Base-by-base conservation (phyloP, 495 filamentous ascomycete genomes). In the Cercophora sp. region DNA sequence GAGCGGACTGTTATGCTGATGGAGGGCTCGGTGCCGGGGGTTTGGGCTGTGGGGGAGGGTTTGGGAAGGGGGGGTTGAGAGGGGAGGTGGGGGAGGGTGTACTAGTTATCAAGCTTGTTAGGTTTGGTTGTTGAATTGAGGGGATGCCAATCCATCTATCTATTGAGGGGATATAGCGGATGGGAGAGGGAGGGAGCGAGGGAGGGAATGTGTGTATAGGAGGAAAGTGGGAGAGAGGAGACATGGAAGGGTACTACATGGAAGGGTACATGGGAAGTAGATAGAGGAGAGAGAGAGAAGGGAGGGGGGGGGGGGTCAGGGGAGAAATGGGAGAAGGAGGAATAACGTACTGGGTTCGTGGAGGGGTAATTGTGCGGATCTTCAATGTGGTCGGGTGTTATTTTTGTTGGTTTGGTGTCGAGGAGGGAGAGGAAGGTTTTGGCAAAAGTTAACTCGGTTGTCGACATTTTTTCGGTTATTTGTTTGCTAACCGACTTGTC, bases 301-400 rank as follows among this genome's bases (percentile, higher is more conserved):
- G 1, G 27, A n/a, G n/a, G 50, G 27, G 5, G 26, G 3, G n/a
- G 25, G 3, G 35, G 20, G 35, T n/a, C n/a, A 19, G 5, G 1
- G 27, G 15, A n/a, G 50, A 31, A 6, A 24, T 2, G n/a, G 25
- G 3, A 27, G 20, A 29, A 42, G 35, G 18, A 23, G n/a, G 25
- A 29, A 24, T 26, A 15, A 78, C 86, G 50, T 77, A 96, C 91
- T 27, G 88, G 83, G 26, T 77, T 72, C 46, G 82, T 81, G 25
- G 83, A 71, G 13, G 86, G 83, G 61, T 91, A 83, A 52, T 75
- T 81, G 60, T 83, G 83, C 26, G 88, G 81, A 62, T 96, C 88
- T 66, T 88, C 84, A 71, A 92, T 82, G 82, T 96, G 84, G 70
- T 96, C 90, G 54, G 85, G 71, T 9, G 82, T 78, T 43, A 96